These are phyloP conservation scores for Agaricales sp. DNA, from an alignment of 1,284 basidiomycete genomes.

Conservation along the genomic window DNA sequence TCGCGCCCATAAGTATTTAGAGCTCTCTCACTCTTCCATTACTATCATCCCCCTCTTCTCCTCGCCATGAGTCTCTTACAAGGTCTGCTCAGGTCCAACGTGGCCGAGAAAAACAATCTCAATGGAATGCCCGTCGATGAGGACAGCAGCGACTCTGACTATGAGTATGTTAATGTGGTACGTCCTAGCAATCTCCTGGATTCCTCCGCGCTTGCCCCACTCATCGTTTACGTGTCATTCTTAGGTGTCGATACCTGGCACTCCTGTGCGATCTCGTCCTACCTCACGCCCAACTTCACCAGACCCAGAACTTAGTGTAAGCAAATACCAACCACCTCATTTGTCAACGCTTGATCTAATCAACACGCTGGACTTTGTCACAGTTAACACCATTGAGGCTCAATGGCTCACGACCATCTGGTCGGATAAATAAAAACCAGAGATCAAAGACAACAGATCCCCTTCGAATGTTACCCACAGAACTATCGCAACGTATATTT, in stretches of 20 bases:
- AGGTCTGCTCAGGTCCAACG: constrained; percentile 55
- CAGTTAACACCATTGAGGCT: constrained; percentile 25
- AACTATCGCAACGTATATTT: constrained; percentile 73
- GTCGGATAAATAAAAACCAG: too few species aligned
- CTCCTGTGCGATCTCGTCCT: constrained; percentile 55
- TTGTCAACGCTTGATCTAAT: constrained; percentile 30
- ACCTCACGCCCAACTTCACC: constrained; percentile 59
- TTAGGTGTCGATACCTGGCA: constrained; percentile 60
- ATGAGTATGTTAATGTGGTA: constrained; percentile 70
- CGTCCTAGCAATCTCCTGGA: constrained; percentile 19
- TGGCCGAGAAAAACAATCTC: constrained; percentile 30
- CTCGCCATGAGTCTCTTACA: constrained; percentile 61
- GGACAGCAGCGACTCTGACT: constrained; percentile 45
- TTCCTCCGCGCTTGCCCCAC: constrained; percentile 4
- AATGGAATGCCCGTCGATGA: constrained; percentile 30
- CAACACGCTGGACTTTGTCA: constrained; percentile 24
- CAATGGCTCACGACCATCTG: too few species aligned
- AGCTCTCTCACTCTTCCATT: constrained; percentile 1
- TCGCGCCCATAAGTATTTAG: too few species aligned
- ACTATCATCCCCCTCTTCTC: neutral
- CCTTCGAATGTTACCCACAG: constrained; percentile 66
- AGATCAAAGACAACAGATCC: constrained; percentile 37
- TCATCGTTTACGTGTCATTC: constrained; percentile 3
- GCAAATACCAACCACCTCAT: too few species aligned
- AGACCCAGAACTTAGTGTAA: neutral